Evolutionary conservation across 106 monocot species (phyloP), one percentile per base, ranked within the genome.

Genomic region (Dactylorhiza incarnata): DNA sequence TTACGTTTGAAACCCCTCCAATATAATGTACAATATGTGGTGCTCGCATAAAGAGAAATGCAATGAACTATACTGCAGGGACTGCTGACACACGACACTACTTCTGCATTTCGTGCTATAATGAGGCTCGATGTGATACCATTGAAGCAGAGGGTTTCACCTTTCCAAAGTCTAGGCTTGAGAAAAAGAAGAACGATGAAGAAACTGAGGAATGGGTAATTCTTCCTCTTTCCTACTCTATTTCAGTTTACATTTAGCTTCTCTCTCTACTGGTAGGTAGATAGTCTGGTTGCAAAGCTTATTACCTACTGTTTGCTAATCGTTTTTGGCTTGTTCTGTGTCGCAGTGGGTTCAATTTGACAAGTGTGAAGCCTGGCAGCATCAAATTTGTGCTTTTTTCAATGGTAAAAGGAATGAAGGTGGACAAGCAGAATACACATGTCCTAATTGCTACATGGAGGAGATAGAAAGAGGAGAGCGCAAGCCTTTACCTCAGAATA

Each of bases 21-120:
- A 94, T 99, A 82, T 99, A 99, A 82, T 99, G 97, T 83, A 84
- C 97, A 68, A 82, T 86, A 23, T 99, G 97, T 78, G 97, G 97
- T 80, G 94, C 89, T 77, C 94, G 97, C 48, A 99, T 99, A 76
- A 99, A 99, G 81, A 82, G 91, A 58, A 99, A 99, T 81, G 97
- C 97, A 24, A 78, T 81, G 79, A 94, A 88, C 85, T 94, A 94
- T 80, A 89, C 94, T 46, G 78, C 83, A 23, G 91, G 91, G 47
- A 88, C 75, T 69, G 89, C 89, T 73, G 94, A 94, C 45, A 89
- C 89, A 6, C 72, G 97, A 5, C 94, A 89, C 61, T 99, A 85
- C 68, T 84, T 94, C 59, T 99, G 97, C 75, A 77, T 91, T 74
- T 86, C 91, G 19, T 99, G 97, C 74, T 86, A 91, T 67, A 99